Evolutionary conservation across 192 early-diverging fungal genomes (phyloP).

Genomic region (Coemansia sp.): DNA sequence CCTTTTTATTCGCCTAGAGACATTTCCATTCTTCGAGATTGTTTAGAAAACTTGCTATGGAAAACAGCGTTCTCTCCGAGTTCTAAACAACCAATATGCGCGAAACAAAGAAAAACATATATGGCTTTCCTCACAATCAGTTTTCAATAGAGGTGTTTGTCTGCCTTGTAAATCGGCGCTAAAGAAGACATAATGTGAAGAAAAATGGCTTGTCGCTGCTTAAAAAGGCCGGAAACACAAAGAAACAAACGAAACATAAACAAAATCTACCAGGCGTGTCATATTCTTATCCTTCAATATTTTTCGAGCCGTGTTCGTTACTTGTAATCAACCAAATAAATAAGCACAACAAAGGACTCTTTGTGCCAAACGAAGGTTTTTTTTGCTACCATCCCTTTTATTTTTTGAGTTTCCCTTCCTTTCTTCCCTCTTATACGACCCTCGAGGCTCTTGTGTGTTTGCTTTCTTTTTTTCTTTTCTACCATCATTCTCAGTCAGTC

Average conservation of each 20-base stretch:
- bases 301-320: neutral
- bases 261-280: neutral
- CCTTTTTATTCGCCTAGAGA: too few species aligned
- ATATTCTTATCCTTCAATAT: neutral
- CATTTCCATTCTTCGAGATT: too few species aligned
- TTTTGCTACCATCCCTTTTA: neutral
- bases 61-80: too few species aligned
- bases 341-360: neutral
- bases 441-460: neutral
- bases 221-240: neutral
- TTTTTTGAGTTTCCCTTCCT: neutral
- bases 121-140: too few species aligned
- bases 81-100: too few species aligned
- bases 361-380: neutral
- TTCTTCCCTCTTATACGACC: neutral
- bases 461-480: neutral
- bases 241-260: neutral
- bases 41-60: too few species aligned
- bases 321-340: neutral
- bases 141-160: too few species aligned
- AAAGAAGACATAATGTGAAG: too few species aligned
- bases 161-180: too few species aligned
- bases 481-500: too few species aligned
- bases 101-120: too few species aligned
- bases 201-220: neutral